Evolutionary conservation across 1,139 yeast species (phyloP).

Genomic region (Schizosaccharomyces versatilis): DNA sequence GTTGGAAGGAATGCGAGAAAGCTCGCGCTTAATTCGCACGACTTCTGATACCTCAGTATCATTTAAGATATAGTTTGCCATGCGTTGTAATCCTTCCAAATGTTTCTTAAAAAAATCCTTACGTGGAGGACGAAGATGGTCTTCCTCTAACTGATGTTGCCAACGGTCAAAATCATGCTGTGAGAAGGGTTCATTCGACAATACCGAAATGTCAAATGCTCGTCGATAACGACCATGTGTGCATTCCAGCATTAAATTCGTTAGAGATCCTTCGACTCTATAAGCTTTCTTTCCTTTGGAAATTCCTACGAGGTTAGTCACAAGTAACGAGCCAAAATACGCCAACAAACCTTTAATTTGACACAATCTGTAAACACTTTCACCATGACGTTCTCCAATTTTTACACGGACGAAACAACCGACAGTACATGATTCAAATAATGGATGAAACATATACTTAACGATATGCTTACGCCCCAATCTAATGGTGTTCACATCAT

Average conservation of each 20-base stretch:
- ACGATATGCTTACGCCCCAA: constrained; percentile 59
- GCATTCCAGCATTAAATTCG: constrained; percentile 21
- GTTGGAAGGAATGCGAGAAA: constrained; percentile 40
- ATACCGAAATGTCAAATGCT: constrained; percentile 43
- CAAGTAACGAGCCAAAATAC: not conserved
- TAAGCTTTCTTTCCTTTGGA: constrained; percentile 28
- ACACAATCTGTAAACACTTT: constrained; percentile 58
- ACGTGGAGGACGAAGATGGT: constrained; percentile 40
- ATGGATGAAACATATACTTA: constrained; percentile 62
- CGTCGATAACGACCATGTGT: constrained; percentile 47
- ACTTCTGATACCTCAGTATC: constrained; percentile 60
- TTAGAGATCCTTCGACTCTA: constrained; percentile 8
- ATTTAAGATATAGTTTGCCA: constrained; percentile 45
- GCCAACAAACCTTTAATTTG: constrained; percentile 37
- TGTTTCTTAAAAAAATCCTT: constrained; percentile 46
- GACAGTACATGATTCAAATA: constrained; percentile 38
- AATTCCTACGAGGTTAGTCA: constrained; percentile 17
- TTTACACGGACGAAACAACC: constrained; percentile 57
- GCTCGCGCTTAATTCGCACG: constrained; percentile 47
- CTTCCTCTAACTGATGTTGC: constrained; percentile 35
- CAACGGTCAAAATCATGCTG: constrained; percentile 55
- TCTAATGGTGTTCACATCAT: constrained; percentile 46
- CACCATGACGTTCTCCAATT: constrained; percentile 47
- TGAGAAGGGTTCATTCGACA: constrained; percentile 8
- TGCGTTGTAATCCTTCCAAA: constrained; percentile 33